phyloP scores from a whole-genome alignment of 371 early-diverging fungal genomes.

The Batrachochytrium dendrobatidis region DNA sequence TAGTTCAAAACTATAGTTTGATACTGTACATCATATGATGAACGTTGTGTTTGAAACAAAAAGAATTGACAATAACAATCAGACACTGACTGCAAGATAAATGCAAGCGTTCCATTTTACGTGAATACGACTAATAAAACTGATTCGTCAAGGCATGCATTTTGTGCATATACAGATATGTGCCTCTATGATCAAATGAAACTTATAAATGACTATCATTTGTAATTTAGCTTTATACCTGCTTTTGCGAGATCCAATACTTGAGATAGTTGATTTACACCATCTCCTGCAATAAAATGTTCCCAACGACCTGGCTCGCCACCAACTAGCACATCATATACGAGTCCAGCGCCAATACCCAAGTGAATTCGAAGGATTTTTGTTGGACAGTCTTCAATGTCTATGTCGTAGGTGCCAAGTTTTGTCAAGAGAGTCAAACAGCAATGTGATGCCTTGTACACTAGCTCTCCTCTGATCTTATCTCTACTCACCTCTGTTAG shows the following conservation, averaged over 20 bases:
- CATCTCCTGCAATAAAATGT: conserved; percentile 50
- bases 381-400: conserved; percentile 32
- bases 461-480: conserved; percentile 33
- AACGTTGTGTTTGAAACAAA: no score
- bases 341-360: conserved; percentile 45
- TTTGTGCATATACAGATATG: no score
- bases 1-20: no score
- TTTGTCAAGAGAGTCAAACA: conserved; percentile 40
- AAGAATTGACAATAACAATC: no score
- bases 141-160: no score
- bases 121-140: no score
- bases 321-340: conserved; percentile 49
- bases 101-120: no score
- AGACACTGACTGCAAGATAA: no score
- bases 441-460: conserved; percentile 42
- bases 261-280: conserved; percentile 37
- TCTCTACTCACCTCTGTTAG: conserved; percentile 4
- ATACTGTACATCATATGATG: no score
- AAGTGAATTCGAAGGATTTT: conserved; percentile 39
- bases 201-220: no score
- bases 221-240: no score
- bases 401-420: conserved; percentile 34
- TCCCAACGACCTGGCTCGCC: conserved; percentile 43
- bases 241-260: conserved; percentile 47
- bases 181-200: no score